Evolutionary conservation across 805 yeast genomes (phyloP).

Genomic region (Wickerhamiella siamensis): DNA sequence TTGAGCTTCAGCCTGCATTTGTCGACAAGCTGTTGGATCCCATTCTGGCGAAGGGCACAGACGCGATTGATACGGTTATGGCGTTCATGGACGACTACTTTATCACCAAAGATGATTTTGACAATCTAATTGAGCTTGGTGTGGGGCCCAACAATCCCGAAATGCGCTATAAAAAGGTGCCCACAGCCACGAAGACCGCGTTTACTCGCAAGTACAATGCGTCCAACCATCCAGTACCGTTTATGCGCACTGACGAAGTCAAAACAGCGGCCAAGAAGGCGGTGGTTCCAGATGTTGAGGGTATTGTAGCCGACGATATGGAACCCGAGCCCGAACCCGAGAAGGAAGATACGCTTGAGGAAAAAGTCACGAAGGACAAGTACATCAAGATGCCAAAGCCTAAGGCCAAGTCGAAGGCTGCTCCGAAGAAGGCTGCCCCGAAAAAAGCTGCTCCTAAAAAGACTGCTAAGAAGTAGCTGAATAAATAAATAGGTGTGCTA

Average conservation of each 20-base stretch:
- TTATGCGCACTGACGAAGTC: constrained; percentile 37
- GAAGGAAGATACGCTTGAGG: constrained; percentile 28
- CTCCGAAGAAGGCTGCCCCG: neutral
- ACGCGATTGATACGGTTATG: constrained; percentile 53
- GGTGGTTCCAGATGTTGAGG: constrained; percentile 49
- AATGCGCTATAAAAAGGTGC: constrained; percentile 43
- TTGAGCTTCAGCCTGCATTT: constrained; percentile 59
- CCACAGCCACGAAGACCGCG: constrained; percentile 66
- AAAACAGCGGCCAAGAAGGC: constrained; percentile 25
- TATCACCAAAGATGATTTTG: constrained; percentile 87
- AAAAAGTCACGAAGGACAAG: constrained; percentile 24
- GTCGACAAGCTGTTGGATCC: constrained; percentile 46
- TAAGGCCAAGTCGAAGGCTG: constrained; percentile 1
- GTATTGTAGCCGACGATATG: constrained; percentile 46
- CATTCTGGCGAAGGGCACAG: constrained; percentile 38
- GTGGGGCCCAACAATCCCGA: constrained; percentile 41
- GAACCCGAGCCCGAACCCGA: constrained; percentile 20
- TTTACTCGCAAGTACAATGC: constrained; percentile 78
- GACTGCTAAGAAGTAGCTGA: neutral
- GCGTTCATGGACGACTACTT: constrained; percentile 72
- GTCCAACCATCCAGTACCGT: constrained; percentile 68
- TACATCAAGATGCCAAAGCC: constrained; percentile 15
- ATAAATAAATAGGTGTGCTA: neutral
- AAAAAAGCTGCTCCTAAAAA: neutral
- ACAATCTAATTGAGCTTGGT: constrained; percentile 66